Conservation (phyloP, 139 green algal species). For the Coccomyxa sp. region DNA sequence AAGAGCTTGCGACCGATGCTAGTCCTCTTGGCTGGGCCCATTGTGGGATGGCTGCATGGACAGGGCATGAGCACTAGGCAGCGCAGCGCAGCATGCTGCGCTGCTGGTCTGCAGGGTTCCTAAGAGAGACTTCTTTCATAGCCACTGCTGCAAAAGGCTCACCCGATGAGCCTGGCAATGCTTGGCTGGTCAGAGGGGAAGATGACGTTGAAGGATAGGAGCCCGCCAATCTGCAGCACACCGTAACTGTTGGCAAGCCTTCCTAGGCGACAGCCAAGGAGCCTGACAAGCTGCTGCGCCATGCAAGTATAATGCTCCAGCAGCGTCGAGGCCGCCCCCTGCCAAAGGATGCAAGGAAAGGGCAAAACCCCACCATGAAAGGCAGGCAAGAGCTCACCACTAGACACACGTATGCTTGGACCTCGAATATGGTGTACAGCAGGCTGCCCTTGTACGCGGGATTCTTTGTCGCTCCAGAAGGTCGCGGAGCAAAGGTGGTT, state of each 20-base stretch:
- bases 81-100: no score
- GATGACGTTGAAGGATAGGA: conserved; percentile 95
- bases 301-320: no score
- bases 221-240: conserved; percentile 49
- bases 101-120: no score
- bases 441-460: conserved; percentile 77
- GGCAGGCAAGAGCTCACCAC: conserved; percentile 37
- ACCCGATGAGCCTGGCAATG: conserved; percentile 90
- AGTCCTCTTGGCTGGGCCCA: background rate
- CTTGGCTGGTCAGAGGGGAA: conserved; percentile 88
- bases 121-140: no score
- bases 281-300: no score
- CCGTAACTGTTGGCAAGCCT: no score
- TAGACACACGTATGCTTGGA: conserved; percentile 76
- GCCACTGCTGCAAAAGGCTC: no score
- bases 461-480: conserved; percentile 76
- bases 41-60: background rate
- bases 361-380: no score
- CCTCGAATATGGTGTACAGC: conserved; percentile 72
- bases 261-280: no score
- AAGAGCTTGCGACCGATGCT: no score
- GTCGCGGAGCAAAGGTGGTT: conserved; percentile 81
- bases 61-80: background rate
- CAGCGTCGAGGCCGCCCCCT: no score
- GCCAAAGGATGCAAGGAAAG: no score